Evolutionary conservation across 306 rosid species (phyloP).

Genomic region (Citrullus mucosospermus): DNA sequence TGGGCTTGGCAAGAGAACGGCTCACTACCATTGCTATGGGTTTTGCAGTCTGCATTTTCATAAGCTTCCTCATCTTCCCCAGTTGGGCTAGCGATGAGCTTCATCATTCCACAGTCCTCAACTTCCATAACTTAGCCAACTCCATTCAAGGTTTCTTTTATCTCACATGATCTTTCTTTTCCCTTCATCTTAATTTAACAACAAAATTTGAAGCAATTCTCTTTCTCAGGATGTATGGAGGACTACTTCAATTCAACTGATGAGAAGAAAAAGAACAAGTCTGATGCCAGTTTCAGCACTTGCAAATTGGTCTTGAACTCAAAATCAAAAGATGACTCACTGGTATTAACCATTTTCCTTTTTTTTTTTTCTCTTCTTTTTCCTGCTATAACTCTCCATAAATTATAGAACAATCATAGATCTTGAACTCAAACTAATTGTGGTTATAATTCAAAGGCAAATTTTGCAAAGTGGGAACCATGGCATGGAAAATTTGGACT

Average conservation of each 20-base stretch:
- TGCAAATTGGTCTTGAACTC: conserved; percentile 63
- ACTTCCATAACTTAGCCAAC: conserved; percentile 39
- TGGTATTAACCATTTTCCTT: conserved; percentile 21
- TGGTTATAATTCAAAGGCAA: conserved; percentile 31
- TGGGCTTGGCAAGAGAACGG: conserved; percentile 54
- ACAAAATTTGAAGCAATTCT: not conserved
- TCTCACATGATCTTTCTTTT: not conserved
- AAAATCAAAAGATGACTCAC: conserved; percentile 55
- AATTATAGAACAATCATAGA: not conserved
- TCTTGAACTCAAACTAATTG: not conserved
- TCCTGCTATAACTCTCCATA: no score
- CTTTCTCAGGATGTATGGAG: conserved; percentile 39
- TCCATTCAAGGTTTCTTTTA: conserved; percentile 41
- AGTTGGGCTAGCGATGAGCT: conserved; percentile 85
- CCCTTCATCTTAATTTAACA: not conserved
- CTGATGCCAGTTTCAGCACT: conserved; percentile 3
- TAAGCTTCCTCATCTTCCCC: conserved; percentile 55
- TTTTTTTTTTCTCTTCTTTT: not conserved
- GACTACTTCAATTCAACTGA: conserved; percentile 22
- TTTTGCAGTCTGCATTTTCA: conserved; percentile 41
- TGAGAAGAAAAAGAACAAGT: conserved; percentile 27
- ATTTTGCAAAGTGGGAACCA: conserved; percentile 94
- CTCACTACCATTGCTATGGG: conserved; percentile 57
- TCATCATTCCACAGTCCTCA: conserved; percentile 44
- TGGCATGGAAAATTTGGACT: conserved; percentile 95